Base-by-base conservation (phyloP, 192 early-diverging fungal species). In the Linnemannia exigua region DNA sequence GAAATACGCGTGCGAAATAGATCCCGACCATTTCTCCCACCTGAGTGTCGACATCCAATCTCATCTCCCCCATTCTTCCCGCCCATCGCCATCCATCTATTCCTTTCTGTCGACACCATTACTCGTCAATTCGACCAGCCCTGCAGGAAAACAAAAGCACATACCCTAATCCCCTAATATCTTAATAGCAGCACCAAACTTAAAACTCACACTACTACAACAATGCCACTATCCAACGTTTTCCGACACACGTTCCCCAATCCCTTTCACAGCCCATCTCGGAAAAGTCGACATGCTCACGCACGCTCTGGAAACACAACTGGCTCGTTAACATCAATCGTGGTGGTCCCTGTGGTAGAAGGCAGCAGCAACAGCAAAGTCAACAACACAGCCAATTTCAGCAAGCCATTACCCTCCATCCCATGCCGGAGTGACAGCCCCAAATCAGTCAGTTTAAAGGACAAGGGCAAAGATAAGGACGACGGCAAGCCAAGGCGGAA, bases 161-260 rank as follows among this genome's bases (percentile, higher is more conserved):
- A 63, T 63, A 63, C 58, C 58, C 58, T 58, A 58, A 7, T 58
- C 20, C 54, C 54, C 54, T 63, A 63, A 63, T 63, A 63, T 12
- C 58, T 63, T 63, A 63, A 63, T 63, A 63, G 9, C 58, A 31
- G 12, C 58, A 54, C n/a, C 25, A n/a, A 63, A 61, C 54, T 15
- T 14, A 50, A 2, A 50, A 4, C 50, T 44, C 50, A 51, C 50
- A 8, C 54, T 9, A n/a, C 28, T 31, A 31, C 35, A 46, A 68
- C 33, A 46, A 81, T 81, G 80, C 80, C 80, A 22, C 73, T 81
- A 19, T 81, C 80, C 46, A 81, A 76, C 74, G 67, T 81, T 5
- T 76, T 81, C 33, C 73, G 80, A n/a, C 67, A 66, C 38, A 38
- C 80, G 11, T 38, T 81, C 41, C 47, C 72, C 2, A 80, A 74